Conservation (phyloP, 805 yeast species). For the Teunomyces gatunensis region DNA sequence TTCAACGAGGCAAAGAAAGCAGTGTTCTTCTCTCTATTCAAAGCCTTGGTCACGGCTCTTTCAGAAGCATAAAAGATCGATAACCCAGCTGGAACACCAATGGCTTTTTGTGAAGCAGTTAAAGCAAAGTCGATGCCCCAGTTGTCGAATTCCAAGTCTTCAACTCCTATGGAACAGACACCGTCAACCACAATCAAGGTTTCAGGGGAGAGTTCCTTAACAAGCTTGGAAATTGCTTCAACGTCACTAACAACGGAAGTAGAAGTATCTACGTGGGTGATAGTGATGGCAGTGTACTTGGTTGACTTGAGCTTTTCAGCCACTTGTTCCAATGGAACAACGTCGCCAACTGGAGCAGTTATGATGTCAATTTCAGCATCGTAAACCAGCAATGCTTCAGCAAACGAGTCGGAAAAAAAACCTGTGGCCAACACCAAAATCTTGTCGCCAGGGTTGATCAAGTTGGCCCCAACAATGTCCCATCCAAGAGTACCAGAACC, state of each 20-base stretch:
- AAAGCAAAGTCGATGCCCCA: constrained; percentile 90
- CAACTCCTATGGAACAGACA: constrained; percentile 92
- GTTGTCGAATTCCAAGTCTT: constrained; percentile 74
- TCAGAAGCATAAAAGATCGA: constrained; percentile 72
- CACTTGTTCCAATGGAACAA: constrained; percentile 55
- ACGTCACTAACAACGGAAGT: constrained; percentile 87
- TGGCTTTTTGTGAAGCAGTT: constrained; percentile 93
- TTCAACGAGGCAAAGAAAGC: constrained; percentile 69
- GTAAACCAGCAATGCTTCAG: constrained; percentile 68
- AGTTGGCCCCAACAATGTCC: constrained; percentile 84
- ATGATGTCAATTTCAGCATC: constrained; percentile 74
- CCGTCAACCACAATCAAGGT: constrained; percentile 87
- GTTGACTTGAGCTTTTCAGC: constrained; percentile 52
- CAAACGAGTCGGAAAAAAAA: constrained; percentile 80
- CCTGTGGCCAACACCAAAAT: constrained; percentile 88
- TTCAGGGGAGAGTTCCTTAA: constrained; percentile 67
- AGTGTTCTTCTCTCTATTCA: constrained; percentile 45
- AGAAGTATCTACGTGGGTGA: constrained; percentile 96
- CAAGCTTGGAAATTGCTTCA: constrained; percentile 56
- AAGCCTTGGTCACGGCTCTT: constrained; percentile 67
- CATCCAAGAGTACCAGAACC: constrained; percentile 96
- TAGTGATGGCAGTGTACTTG: constrained; percentile 67
- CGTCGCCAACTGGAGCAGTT: constrained; percentile 71
- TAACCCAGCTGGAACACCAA: constrained; percentile 93
- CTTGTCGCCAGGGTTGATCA: constrained; percentile 60